A percentile compares a stretch with the other conserved stretches of the same genome.
Evolutionary conservation across 2,329 filamentous ascomycete genomes (phyloP).

Genomic region (Rasamsonia emersonii): DNA sequence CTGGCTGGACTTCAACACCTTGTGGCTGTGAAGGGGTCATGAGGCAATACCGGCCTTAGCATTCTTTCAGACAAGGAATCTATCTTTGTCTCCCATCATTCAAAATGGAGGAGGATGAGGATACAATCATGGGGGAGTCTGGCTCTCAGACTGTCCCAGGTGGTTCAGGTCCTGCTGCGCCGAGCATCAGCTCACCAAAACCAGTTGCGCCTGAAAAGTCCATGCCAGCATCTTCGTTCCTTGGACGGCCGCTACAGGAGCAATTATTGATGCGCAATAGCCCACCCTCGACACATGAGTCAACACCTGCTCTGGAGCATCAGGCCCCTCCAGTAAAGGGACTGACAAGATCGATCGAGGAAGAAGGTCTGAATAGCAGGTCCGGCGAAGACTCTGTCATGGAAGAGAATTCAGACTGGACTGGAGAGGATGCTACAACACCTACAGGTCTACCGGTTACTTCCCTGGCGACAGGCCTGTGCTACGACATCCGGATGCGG

Average conservation of each 20-base stretch:
- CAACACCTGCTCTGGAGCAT: neutral
- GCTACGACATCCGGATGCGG: constrained; percentile 93
- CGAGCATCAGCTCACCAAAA: constrained; percentile 11
- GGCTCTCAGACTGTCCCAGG: constrained; percentile 13
- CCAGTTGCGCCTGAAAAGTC: constrained; percentile 11
- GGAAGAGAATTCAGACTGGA: constrained; percentile 34
- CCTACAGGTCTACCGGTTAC: constrained; percentile 37
- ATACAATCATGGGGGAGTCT: constrained; percentile 31
- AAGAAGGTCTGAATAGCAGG: constrained; percentile 15
- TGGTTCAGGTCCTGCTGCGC: constrained; percentile 12
- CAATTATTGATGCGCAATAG: constrained; percentile 10
- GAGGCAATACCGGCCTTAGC: constrained; percentile 2
- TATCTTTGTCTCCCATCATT: constrained; percentile 2
- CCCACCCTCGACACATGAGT: neutral
- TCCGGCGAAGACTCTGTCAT: constrained; percentile 19
- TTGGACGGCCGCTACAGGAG: constrained; percentile 15
- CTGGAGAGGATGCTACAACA: constrained; percentile 24
- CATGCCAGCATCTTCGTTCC: constrained; percentile 15
- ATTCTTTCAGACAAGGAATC: constrained; percentile 4
- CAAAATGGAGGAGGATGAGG: constrained; percentile 27
- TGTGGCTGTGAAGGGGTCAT: constrained; percentile 4
- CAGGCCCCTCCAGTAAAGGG: constrained; percentile 7
- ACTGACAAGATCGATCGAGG: constrained; percentile 18
- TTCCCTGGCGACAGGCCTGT: constrained; percentile 63
- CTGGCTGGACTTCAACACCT: too few species aligned